Evolutionary conservation across 441 rosid genomes (phyloP).

Genomic region (Pelargonium australe): DNA sequence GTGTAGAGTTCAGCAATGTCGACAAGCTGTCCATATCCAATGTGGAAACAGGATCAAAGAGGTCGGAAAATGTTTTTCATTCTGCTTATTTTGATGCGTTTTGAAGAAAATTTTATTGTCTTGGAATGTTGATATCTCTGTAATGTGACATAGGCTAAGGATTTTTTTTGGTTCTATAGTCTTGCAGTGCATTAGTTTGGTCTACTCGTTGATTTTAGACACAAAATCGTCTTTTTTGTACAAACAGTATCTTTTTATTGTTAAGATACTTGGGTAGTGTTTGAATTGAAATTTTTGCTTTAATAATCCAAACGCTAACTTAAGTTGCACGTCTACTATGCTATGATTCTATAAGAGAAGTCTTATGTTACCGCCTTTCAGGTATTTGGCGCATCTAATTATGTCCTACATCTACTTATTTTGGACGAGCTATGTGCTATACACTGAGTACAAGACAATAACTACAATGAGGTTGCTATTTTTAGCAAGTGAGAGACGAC

Average conservation of each 20-base stretch:
- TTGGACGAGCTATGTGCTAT: constrained; percentile 86
- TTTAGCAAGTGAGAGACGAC: constrained; percentile 68
- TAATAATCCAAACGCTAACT: background rate
- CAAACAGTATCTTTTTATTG: too few relatives aligned
- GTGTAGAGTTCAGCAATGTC: constrained; percentile 73
- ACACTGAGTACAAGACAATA: constrained; percentile 70
- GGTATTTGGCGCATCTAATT: constrained; percentile 88
- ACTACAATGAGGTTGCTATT: constrained; percentile 78
- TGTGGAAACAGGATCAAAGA: constrained; percentile 65
- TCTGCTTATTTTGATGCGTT: too few relatives aligned
- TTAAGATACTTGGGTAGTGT: too few relatives aligned
- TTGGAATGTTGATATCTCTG: too few relatives aligned
- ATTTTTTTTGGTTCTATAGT: too few relatives aligned
- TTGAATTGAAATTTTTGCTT: background rate
- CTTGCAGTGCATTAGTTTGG: too few relatives aligned
- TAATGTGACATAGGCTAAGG: too few relatives aligned
- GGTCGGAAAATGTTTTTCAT: constrained; percentile 30
- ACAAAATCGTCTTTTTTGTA: too few relatives aligned
- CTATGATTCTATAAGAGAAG: constrained; percentile 8
- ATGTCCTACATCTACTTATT: constrained; percentile 71
- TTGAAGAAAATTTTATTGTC: too few relatives aligned
- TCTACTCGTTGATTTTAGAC: too few relatives aligned
- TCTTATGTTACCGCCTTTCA: constrained; percentile 28
- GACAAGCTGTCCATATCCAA: constrained; percentile 95
- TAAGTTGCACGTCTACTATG: background rate